A percentile compares a stretch with the other conserved stretches of the same genome.
Evolutionary conservation across 805 yeast genomes (phyloP).

Genomic region (Saccharomycopsis fermentans): DNA sequence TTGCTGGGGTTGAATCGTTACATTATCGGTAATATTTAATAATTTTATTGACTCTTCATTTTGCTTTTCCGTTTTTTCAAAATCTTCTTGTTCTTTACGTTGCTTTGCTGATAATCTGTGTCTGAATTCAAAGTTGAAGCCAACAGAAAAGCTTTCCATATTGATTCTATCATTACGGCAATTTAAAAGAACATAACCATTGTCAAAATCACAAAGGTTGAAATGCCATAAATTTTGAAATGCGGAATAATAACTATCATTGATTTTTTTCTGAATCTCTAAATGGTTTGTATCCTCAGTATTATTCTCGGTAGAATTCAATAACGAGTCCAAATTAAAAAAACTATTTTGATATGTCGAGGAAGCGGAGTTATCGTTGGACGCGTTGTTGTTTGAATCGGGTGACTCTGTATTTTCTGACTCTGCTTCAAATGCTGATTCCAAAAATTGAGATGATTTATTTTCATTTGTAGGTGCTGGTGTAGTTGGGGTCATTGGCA

Average conservation of each 20-base stretch:
- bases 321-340: background rate
- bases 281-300: slow-evolving; percentile 26
- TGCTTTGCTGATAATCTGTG: slow-evolving; percentile 5
- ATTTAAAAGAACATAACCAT: slow-evolving; percentile 39
- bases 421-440: slow-evolving; percentile 12
- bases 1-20: background rate
- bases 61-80: background rate
- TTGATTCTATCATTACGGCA: slow-evolving; percentile 38
- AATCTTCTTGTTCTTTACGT: background rate
- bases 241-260: slow-evolving; percentile 52
- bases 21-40: background rate
- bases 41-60: background rate
- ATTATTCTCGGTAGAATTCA: background rate
- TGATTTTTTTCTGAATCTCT: slow-evolving; percentile 36
- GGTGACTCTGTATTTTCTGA: background rate
- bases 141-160: slow-evolving; percentile 44
- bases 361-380: background rate
- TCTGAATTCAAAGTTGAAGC: slow-evolving; percentile 54
- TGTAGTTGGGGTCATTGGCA: slow-evolving; percentile 19
- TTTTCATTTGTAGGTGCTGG: slow-evolving; percentile 24
- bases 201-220: slow-evolving; percentile 51
- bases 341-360: background rate
- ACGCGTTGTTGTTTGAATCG: background rate
- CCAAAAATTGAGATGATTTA: slow-evolving; percentile 23
- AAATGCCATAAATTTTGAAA: slow-evolving; percentile 73